These are phyloP conservation scores for Thuidium tamariscinum DNA, from an alignment of 225 moss, liverwort and hornwort species.

Conservation along the genomic window DNA sequence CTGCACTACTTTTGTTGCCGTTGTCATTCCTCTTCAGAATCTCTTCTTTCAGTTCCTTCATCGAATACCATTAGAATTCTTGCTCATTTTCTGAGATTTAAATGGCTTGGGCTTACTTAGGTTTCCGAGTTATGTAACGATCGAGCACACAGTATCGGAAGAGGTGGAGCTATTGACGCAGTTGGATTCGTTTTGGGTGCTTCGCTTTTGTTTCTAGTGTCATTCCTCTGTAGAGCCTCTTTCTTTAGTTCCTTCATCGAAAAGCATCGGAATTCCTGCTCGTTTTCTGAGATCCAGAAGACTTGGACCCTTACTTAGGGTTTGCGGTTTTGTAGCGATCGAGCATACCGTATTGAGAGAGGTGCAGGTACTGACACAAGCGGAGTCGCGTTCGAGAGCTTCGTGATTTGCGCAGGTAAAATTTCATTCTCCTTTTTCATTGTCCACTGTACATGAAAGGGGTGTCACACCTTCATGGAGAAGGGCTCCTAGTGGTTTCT, in stretches of 20 bases:
- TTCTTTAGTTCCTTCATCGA: not conserved
- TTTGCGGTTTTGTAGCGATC: not conserved
- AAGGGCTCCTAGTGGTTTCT: not conserved
- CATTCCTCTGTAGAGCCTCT: not conserved
- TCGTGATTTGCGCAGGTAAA: not conserved
- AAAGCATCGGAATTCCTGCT: not conserved
- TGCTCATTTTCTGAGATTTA: not conserved
- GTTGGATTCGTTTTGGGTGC: not conserved
- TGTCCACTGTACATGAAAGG: not conserved
- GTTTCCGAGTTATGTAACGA: not conserved
- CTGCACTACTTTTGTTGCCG: not conserved
- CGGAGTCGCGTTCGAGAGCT: not conserved
- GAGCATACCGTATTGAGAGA: not conserved
- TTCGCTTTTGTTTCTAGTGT: not conserved
- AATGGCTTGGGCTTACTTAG: not conserved
- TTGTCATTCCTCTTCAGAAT: not conserved
- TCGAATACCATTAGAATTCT: not conserved
- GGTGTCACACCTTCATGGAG: not conserved
- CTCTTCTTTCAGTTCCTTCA: not conserved
- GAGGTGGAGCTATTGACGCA: not conserved
- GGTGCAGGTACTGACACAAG: not conserved
- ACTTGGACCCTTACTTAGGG: not conserved
- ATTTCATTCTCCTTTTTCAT: not conserved
- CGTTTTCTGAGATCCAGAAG: not conserved
- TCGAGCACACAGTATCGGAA: not conserved